Evolutionary conservation across 768 basidiomycete species (phyloP).

Genomic region (Stropharia rugosoannulata): DNA sequence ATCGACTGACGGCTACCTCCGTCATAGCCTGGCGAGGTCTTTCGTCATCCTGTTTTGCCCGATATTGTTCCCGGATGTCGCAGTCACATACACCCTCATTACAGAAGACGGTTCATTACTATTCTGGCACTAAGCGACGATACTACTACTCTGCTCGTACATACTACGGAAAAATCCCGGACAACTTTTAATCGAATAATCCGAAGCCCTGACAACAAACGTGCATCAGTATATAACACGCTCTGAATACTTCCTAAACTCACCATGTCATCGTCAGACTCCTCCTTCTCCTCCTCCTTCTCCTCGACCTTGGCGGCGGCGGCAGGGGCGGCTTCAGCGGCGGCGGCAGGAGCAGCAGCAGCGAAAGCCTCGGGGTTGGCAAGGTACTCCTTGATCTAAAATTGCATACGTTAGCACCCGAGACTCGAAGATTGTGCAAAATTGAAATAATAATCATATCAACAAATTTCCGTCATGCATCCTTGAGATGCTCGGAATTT

Average conservation of each 20-base stretch:
- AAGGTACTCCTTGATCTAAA: constrained; percentile 90
- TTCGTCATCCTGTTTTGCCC: constrained; percentile 15
- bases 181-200: constrained; percentile 74
- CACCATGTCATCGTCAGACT: constrained; percentile 90
- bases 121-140: constrained; percentile 11
- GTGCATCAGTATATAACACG: constrained; percentile 18
- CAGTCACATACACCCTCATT: constrained; percentile 5
- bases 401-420: constrained; percentile 16
- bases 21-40: constrained; percentile 8
- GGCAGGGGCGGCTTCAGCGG: constrained; percentile 52
- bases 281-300: constrained; percentile 82
- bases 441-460: constrained; percentile 26
- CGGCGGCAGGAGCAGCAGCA: constrained; percentile 66
- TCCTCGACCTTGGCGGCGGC: constrained; percentile 63
- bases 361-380: constrained; percentile 99
- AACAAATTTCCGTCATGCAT: constrained; percentile 36
- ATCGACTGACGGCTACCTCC: not conserved
- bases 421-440: not conserved
- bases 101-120: constrained; percentile 2
- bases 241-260: constrained; percentile 21
- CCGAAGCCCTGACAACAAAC: constrained; percentile 75
- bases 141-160: constrained; percentile 13
- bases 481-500: constrained; percentile 71
- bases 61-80: constrained; percentile 9
- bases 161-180: constrained; percentile 19